Evolutionary conservation across 306 rosid genomes (phyloP).

Genomic region (cucumber (Cucumis sativus)): Cucumber_9930_V3 NC_026659.2:14897001-14897500

Average conservation of each 20-base stretch:
- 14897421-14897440: background rate
- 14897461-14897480: background rate
- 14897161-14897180: constrained; percentile 89
- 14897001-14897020: constrained; percentile 87
- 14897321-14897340: constrained; percentile 80
- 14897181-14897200: constrained; percentile 87
- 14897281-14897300: constrained; percentile 63
- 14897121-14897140: constrained; percentile 99
- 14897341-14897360: constrained; percentile 70
- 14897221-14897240: constrained; percentile 8
- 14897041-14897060: background rate
- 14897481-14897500: background rate
- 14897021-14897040: constrained; percentile 91
- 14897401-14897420: background rate
- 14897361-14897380: constrained; percentile 64
- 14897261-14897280: constrained; percentile 5
- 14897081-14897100: constrained; percentile 2
- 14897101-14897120: constrained; percentile 15
- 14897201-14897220: constrained; percentile 50
- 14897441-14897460: background rate
- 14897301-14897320: constrained; percentile 60
- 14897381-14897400: background rate
- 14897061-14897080: background rate
- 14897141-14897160: constrained; percentile 70
- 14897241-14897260: constrained; percentile 8